Conservation (phyloP, 441 rosid species). For the Aleurites moluccanus region DNA sequence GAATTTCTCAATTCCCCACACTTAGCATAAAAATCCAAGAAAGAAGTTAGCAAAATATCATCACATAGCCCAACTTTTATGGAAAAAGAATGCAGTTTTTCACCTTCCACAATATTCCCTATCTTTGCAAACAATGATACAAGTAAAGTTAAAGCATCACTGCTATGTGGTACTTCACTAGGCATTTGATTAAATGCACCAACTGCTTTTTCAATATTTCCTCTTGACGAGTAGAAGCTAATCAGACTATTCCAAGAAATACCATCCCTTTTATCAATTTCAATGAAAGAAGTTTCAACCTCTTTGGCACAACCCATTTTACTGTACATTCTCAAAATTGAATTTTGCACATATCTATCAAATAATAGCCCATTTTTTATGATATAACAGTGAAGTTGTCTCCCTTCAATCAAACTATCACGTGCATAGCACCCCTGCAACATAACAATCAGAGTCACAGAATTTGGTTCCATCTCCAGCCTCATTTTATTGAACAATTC, state of each 20-base stretch:
- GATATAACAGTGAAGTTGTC: slow-evolving; percentile 20
- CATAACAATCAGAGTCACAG: slow-evolving; percentile 27
- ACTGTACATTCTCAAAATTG: slow-evolving; percentile 31
- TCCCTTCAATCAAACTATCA: slow-evolving; percentile 9
- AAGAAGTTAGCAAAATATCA: slow-evolving; percentile 53
- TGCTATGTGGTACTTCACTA: slow-evolving; percentile 34
- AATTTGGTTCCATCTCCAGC: slow-evolving; percentile 25
- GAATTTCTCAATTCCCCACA: slow-evolving; percentile 50
- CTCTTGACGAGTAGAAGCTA: slow-evolving; percentile 7
- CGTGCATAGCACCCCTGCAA: slow-evolving; percentile 18
- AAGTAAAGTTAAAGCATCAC: slow-evolving; percentile 40
- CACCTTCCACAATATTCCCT: slow-evolving; percentile 40
- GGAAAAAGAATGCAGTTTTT: slow-evolving; percentile 50
- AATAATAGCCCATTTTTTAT: slow-evolving; percentile 20
- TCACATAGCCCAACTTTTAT: slow-evolving; percentile 31
- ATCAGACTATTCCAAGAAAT: slow-evolving; percentile 27
- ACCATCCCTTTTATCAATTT: slow-evolving; percentile 18
- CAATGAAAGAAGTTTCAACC: slow-evolving; percentile 12
- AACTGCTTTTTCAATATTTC: slow-evolving; percentile 26
- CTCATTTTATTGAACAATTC: slow-evolving; percentile 35
- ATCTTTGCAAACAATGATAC: slow-evolving; percentile 37
- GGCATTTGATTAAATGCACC: slow-evolving; percentile 34
- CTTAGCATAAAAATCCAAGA: slow-evolving; percentile 61
- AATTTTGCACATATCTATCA: slow-evolving; percentile 27
- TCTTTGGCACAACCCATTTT: slow-evolving; percentile 9